Base-by-base conservation (phyloP, 2,329 filamentous ascomycete genomes). In the Cladosporium cucumerinum region DNA sequence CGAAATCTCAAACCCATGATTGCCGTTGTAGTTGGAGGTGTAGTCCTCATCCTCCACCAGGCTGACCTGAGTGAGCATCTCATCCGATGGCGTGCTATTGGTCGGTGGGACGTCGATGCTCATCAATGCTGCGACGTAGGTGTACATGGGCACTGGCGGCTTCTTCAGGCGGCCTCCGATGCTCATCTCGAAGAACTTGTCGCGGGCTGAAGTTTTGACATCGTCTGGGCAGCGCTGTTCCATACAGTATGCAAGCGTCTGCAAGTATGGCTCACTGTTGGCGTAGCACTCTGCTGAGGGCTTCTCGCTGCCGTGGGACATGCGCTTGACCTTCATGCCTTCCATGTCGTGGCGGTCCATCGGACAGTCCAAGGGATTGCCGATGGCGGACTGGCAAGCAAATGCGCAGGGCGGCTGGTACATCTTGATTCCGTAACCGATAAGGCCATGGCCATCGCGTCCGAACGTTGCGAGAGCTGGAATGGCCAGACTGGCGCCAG, bases 161-260 rank as follows among this genome's bases (percentile, higher is more conserved):
- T 69, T 66, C 43, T 58, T 57, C 10, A 66, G 32, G 25, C 54
- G 62, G 11, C 51, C 57, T 34, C 68, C 59, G 65, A 69, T 21
- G 66, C 70, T n/a, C 68, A 66, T 18, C 39, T 67, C 65, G 64
- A 75, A 77, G 66, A 73, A 77, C 43, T 68, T 66, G 12, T 71
- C 74, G 25, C 76, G 68, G 39, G 69, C 66, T 55, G 72, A 72
- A 7, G 58, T 63, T 26, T 69, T 63, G 7, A 68, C 52, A 28
- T 70, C 66, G 8, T 65, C 54, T 18, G 54, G 25, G 63, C 75
- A 77, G 23, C 69, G 69, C 5, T 63, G 54, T 0, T 68, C 62
- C 32, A 76, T 68, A 61, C 75, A 77, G 48, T 71, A 73, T 4
- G 74, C 71, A 4, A 77, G 65, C 1, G 71, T 73, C 46, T 70